Evolutionary conservation across 2,329 filamentous ascomycete genomes (phyloP), one percentile per base, ranked within the genome.

Genomic region (Boeremia lycopersici): DNA sequence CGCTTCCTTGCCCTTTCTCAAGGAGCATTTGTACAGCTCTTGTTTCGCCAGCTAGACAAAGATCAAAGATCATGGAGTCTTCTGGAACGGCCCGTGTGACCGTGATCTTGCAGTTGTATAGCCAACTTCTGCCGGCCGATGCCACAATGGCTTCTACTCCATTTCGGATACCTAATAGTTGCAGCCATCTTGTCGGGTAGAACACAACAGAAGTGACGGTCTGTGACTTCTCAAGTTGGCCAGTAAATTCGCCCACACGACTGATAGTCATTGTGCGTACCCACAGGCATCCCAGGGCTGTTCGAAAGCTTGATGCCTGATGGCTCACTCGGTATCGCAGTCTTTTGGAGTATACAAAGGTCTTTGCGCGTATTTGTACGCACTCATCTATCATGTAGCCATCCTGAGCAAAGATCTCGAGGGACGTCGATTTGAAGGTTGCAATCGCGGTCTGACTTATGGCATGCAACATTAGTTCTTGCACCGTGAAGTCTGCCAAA

Each of bases 331-430:
- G 52, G 13, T 48, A 52, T 13, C 26, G 33, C 13, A 53, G n/a
- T 9, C 33, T 55, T n/a, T 52, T 36, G 9, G 56, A 45, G 26
- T 56, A 59, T 8, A 59, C 56, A 31, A 55, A 59, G 1, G 56
- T 59, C n/a, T 49, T 61, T 13, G 56, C 23, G 4, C 53, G 48
- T 10, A 53, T 12, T n/a, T 47, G 39, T 17, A 56, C 59, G 28
- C 50, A 53, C 6, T 57, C 44, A n/a, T 62, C 57, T 11, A 62
- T 53, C 23, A 45, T 57, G 15, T 60, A 62, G 2, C 50, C 53
- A 12, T 62, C 59, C 28, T 57, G 50, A 11, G 59, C 50, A 39
- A 57, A 48, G n/a, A 62, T 60, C 8, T 60, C 57, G 9, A 60
- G 28, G 3, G 57, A 62, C 4, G 44, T 53, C 28, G 59, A 33